These are phyloP conservation scores for Rhizopus arrhizus DNA, from an alignment of 371 early-diverging fungal species.

Conservation along the genomic window DNA sequence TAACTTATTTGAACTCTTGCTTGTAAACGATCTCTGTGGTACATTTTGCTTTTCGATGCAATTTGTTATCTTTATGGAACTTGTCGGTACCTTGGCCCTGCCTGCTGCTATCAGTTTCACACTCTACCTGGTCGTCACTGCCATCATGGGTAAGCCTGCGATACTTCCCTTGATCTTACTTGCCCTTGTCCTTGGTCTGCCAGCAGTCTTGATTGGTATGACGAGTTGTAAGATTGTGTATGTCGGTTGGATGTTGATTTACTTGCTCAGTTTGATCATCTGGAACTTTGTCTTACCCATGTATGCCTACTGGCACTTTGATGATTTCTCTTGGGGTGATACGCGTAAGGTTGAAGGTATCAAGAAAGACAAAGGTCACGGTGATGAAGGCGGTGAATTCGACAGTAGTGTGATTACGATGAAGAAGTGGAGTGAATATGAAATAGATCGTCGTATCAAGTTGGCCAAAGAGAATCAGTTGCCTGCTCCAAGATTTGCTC, in stretches of 20 bases:
- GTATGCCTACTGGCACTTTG: conserved; percentile 99
- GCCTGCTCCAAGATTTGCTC: conserved; percentile 29
- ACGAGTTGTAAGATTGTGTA: conserved; percentile 90
- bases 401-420: conserved; percentile 63
- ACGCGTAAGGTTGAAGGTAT: conserved; percentile 87
- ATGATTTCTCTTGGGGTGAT: conserved; percentile 98
- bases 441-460: conserved; percentile 52
- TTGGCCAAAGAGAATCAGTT: conserved; percentile 21
- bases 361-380: conserved; percentile 63
- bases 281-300: conserved; percentile 96
- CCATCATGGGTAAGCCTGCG: conserved; percentile 55
- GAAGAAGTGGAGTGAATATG: conserved; percentile 73
- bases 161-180: conserved; percentile 73
- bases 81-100: conserved; percentile 81
- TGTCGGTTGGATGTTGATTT: conserved; percentile 94
- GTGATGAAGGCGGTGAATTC: conserved; percentile 72
- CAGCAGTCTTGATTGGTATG: conserved; percentile 85
- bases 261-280: conserved; percentile 89
- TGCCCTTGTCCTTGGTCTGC: conserved; percentile 75
- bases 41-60: conserved; percentile 93
- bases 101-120: conserved; percentile 84
- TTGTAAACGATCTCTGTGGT: conserved; percentile 87
- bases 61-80: conserved; percentile 85
- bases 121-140: conserved; percentile 50
- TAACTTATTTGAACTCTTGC: conserved; percentile 82